Evolutionary conservation across 2,329 filamentous ascomycete species (phyloP).

Genomic region (Aspergillus sp.): DNA sequence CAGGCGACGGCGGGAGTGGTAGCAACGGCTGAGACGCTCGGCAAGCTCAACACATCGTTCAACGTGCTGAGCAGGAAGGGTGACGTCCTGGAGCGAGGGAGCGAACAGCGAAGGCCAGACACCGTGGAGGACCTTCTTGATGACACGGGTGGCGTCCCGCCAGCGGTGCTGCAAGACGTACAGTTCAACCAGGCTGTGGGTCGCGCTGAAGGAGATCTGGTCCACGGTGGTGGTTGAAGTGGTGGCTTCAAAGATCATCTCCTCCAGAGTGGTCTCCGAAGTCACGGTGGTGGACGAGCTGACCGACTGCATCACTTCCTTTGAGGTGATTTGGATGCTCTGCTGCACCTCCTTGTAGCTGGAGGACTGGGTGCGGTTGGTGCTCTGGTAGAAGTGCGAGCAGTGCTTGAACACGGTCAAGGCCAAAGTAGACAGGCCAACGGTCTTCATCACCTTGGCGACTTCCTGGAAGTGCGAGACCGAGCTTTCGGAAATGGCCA

Average conservation of each 20-base stretch:
- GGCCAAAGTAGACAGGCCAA: conserved; percentile 45
- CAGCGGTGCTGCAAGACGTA: conserved; percentile 50
- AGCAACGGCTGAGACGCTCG: conserved; percentile 48
- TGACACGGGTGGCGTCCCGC: conserved; percentile 46
- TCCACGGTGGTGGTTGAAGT: conserved; percentile 39
- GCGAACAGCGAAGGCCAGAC: conserved; percentile 51
- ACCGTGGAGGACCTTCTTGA: conserved; percentile 46
- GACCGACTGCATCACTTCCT: conserved; percentile 43
- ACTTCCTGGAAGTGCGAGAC: conserved; percentile 40
- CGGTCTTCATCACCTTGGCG: conserved; percentile 47
- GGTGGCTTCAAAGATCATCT: conserved; percentile 42
- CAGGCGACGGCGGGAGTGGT: conserved; percentile 38
- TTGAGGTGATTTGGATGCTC: conserved; percentile 43
- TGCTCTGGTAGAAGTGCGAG: conserved; percentile 38
- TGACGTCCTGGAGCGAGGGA: conserved; percentile 45
- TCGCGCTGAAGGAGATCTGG: conserved; percentile 42
- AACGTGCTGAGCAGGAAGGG: conserved; percentile 42
- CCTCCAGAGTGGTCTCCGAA: conserved; percentile 45
- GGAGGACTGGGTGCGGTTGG: conserved; percentile 30
- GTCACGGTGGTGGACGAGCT: conserved; percentile 36
- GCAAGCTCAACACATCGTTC: conserved; percentile 49
- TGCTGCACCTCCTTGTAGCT: conserved; percentile 46
- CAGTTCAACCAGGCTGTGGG: conserved; percentile 39
- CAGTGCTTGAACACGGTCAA: conserved; percentile 50
- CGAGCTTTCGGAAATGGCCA: conserved; percentile 40